Conservation (phyloP, 495 filamentous ascomycete species). For the Sabuloglossum arenarium region DNA sequence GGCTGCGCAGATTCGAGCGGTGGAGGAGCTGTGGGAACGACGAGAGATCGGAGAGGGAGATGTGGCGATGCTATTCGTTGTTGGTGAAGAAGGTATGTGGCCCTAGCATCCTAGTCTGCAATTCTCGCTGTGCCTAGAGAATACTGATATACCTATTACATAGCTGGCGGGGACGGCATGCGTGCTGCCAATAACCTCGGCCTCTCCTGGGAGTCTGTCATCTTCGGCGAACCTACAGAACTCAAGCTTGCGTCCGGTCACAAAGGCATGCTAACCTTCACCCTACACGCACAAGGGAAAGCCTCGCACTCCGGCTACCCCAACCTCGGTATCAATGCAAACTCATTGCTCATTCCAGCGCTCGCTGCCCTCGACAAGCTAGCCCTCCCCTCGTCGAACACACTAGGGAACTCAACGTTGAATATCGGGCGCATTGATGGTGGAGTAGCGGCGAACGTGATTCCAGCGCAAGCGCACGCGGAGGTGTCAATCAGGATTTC, state of each 20-base stretch:
- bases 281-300: constrained; percentile 44
- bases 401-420: constrained; percentile 69
- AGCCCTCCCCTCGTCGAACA: constrained; percentile 47
- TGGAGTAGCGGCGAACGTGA: constrained; percentile 77
- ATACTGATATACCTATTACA: not conserved
- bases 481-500: constrained; percentile 53
- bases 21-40: constrained; percentile 33
- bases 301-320: constrained; percentile 78
- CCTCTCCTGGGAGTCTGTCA: constrained; percentile 38
- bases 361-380: constrained; percentile 39
- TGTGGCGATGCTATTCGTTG: constrained; percentile 67
- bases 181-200: constrained; percentile 31
- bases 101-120: too few species aligned
- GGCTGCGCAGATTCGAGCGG: constrained; percentile 53
- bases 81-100: constrained; percentile 46
- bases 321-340: constrained; percentile 61
- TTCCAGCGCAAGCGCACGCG: constrained; percentile 51
- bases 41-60: constrained; percentile 23
- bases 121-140: not conserved
- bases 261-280: constrained; percentile 55
- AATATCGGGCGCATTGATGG: constrained; percentile 65
- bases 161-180: constrained; percentile 65
- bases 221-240: constrained; percentile 89
- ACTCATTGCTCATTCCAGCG: constrained; percentile 48
- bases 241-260: constrained; percentile 70